Percentiles rank a stretch among this genome's conserved stretches.
Conservation (phyloP, 352 stramenopile species). For the Globisporangium iwayamae region DNA sequence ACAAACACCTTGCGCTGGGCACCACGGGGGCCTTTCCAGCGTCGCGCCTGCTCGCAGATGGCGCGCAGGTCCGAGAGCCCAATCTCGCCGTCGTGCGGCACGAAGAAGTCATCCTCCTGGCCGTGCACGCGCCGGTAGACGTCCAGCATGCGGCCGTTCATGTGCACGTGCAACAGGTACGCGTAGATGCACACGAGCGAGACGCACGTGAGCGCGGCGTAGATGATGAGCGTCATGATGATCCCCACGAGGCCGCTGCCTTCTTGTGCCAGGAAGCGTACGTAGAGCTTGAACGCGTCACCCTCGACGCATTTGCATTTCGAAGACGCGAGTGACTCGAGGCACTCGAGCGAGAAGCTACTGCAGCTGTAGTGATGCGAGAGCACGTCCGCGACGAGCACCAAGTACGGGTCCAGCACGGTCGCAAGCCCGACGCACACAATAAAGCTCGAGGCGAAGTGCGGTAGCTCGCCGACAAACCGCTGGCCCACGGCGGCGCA, state of each 20-base stretch:
- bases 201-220: constrained; percentile 54
- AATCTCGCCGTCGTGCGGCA: constrained; percentile 88
- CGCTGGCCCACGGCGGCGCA: constrained; percentile 35
- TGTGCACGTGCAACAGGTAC: constrained; percentile 86
- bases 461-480: constrained; percentile 61
- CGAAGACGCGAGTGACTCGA: constrained; percentile 33
- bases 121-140: constrained; percentile 78
- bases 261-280: constrained; percentile 67
- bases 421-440: constrained; percentile 70
- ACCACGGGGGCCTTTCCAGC: constrained; percentile 59
- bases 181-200: constrained; percentile 56
- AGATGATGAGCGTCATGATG: constrained; percentile 76
- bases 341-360: constrained; percentile 30
- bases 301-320: constrained; percentile 67
- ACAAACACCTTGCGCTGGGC: constrained; percentile 75
- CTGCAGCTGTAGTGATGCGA: constrained; percentile 78
- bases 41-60: constrained; percentile 57
- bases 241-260: constrained; percentile 77
- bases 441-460: constrained; percentile 74
- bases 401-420: constrained; percentile 78
- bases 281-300: constrained; percentile 89
- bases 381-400: constrained; percentile 73
- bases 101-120: constrained; percentile 70
- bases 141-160: constrained; percentile 89
- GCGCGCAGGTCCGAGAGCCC: constrained; percentile 63